Evolutionary conservation across 148 eudicot genomes (phyloP).

Genomic region (Euryodendron excelsum): DNA sequence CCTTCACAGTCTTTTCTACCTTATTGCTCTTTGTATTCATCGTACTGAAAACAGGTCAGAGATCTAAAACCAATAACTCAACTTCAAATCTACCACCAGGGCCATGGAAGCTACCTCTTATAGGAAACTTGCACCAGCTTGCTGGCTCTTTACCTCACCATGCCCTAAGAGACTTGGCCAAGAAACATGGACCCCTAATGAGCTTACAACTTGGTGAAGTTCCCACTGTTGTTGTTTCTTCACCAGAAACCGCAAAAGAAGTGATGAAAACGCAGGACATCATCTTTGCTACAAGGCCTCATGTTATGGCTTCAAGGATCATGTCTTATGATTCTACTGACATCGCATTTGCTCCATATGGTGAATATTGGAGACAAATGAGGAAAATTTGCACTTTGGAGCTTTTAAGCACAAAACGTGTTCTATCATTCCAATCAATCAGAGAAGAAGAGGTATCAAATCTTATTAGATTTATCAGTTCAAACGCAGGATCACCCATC

Average conservation of each 20-base stretch:
- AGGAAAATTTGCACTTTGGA: constrained; percentile 23
- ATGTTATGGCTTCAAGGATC: not conserved
- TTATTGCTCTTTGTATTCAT: constrained; percentile 10
- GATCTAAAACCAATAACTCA: not conserved
- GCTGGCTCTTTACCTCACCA: constrained; percentile 27
- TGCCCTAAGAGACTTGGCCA: constrained; percentile 16
- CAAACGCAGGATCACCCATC: not conserved
- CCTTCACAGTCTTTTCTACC: not conserved
- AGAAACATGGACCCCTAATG: constrained; percentile 32
- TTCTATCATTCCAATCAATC: constrained; percentile 16
- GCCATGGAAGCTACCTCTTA: constrained; percentile 28
- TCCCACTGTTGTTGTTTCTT: constrained; percentile 22
- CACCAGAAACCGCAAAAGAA: constrained; percentile 24
- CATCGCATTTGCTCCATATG: constrained; percentile 22
- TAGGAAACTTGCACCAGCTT: constrained; percentile 30
- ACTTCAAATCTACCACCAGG: constrained; percentile 26
- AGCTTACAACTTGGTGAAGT: constrained; percentile 32
- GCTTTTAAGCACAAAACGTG: constrained; percentile 25
- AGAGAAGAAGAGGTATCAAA: constrained; percentile 19
- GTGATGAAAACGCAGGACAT: constrained; percentile 28
- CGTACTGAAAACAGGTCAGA: not conserved
- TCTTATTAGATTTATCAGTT: constrained; percentile 1
- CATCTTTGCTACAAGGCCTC: constrained; percentile 25
- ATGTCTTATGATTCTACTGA: constrained; percentile 9
- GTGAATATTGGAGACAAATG: constrained; percentile 26